A percentile compares a stretch with the other conserved stretches of the same genome.
phyloP scores from a whole-genome alignment of 2,329 filamentous ascomycete species.

The Trichocomaceae sp. region DNA sequence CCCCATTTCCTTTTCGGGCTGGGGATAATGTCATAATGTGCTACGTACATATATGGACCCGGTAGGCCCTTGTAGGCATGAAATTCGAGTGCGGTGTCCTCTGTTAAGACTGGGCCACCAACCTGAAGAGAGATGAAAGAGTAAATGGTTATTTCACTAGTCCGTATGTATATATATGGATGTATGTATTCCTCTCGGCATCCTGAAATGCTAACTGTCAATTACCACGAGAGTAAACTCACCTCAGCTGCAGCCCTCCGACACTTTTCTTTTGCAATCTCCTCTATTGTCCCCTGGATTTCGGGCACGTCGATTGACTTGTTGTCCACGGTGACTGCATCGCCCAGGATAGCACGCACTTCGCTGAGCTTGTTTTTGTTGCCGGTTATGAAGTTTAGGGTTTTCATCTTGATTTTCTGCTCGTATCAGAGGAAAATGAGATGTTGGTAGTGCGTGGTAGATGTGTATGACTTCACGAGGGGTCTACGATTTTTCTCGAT shows the following conservation, averaged over 20 bases:
- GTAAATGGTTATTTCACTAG: not conserved
- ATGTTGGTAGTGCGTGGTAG: not conserved
- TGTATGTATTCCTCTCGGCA: not conserved
- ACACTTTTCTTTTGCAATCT: constrained; percentile 85
- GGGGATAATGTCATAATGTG: constrained; percentile 13
- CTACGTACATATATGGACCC: constrained; percentile 80
- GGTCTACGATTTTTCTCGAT: not conserved
- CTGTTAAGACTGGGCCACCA: constrained; percentile 81
- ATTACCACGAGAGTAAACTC: constrained; percentile 16
- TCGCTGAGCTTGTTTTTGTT: constrained; percentile 92
- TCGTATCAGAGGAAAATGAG: not conserved
- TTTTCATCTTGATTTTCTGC: constrained; percentile 33
- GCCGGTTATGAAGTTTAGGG: constrained; percentile 89
- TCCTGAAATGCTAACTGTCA: not conserved
- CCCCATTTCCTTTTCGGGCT: not conserved
- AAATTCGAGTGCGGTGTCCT: constrained; percentile 94
- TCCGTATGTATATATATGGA: not conserved
- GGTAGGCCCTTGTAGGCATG: constrained; percentile 84
- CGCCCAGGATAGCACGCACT: constrained; percentile 77
- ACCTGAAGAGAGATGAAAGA: constrained; percentile 46
- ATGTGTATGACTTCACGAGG: not conserved
- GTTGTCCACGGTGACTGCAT: constrained; percentile 63
- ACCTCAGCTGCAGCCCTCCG: constrained; percentile 71
- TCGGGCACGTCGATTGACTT: constrained; percentile 75
- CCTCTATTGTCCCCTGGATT: constrained; percentile 86